Evolutionary conservation across 371 early-diverging fungal genomes (phyloP), one percentile per base, ranked within the genome.

Genomic region (Apophysomyces elegans): DNA sequence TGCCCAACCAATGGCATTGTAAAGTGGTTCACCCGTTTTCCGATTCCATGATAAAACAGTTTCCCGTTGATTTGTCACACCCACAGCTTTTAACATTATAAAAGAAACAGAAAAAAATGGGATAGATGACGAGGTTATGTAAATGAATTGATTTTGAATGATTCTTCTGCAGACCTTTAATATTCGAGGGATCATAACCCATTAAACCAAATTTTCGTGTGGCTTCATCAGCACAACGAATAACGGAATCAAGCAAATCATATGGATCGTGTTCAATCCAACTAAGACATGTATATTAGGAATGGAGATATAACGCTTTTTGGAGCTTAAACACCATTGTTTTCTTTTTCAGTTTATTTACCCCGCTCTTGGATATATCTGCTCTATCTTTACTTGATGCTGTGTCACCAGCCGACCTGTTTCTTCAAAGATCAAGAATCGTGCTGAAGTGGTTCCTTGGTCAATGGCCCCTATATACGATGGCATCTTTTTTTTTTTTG

Each of bases 51-150:
- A 91, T 18, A 94, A 80, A 2, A 92, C 87, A 8, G 96, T 96
- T 73, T 97, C 97, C 67, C 97, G 84, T 78, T 97, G 97, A 77
- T 96, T 97, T 14, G 96, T 96, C 59, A 97, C 88, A 16, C 97
- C 97, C 37, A 96, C 83, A 16, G 90, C 91, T 87, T 9, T n/a
- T 47, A 7, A n/a, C 43, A 14, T 38, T 11, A 37, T 26, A 36
- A 12, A 21, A 37, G n/a, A 21, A 58, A 43, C 26, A 35, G 4
- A 26, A 2, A 26, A 26, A 26, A 26, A 26, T 26, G 2, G 32
- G 32, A 26, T 26, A 26, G 32, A 26, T 26, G 32, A 26, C 32
- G 32, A 26, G 32, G 32, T 26, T 26, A 26, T 26, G 26, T 26
- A 26, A 26, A 26, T 26, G 1, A 26, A 26, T 26, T 26, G 2